Conservation (phyloP, 2,329 filamentous ascomycete species). For the Blastomyces gilchristii region DNA sequence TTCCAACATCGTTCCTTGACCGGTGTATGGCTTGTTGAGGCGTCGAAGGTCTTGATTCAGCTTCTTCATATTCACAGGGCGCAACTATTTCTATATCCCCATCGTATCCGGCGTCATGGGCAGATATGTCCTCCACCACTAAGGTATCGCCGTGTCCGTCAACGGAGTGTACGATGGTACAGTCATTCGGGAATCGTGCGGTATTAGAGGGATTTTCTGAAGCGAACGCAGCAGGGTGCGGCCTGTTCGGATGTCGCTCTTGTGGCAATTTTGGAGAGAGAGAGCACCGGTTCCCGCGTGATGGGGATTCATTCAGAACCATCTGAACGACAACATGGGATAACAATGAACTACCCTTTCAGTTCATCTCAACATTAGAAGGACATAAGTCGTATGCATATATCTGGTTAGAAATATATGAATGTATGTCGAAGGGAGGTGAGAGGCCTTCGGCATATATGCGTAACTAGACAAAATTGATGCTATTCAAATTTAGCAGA, state of each 20-base stretch:
- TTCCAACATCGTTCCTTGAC: conserved; percentile 13
- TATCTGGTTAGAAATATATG: not conserved
- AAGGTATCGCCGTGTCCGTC: conserved; percentile 15
- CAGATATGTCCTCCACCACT: conserved; percentile 20
- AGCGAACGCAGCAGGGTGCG: not conserved
- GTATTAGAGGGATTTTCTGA: not conserved
- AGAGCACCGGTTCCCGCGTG: not conserved
- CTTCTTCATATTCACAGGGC: conserved; percentile 29
- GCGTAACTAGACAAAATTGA: not conserved
- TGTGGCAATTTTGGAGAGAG: not conserved
- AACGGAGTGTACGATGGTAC: not conserved
- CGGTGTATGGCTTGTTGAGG: not conserved
- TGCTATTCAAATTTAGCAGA: not conserved
- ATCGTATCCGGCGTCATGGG: conserved; percentile 24
- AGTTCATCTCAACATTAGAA: conserved; percentile 2
- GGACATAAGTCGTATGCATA: not conserved
- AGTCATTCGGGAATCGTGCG: not conserved
- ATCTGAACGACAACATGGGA: not conserved
- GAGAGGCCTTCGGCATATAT: not conserved
- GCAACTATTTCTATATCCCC: conserved; percentile 25
- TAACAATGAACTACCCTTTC: not conserved
- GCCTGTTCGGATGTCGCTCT: too few relatives aligned
- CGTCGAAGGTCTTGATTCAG: conserved; percentile 16
- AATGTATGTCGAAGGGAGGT: not conserved
- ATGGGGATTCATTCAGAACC: not conserved